These are phyloP conservation scores for Cadophora gregata DNA, from an alignment of 2,329 filamentous ascomycete species.

Conservation along the genomic window DNA sequence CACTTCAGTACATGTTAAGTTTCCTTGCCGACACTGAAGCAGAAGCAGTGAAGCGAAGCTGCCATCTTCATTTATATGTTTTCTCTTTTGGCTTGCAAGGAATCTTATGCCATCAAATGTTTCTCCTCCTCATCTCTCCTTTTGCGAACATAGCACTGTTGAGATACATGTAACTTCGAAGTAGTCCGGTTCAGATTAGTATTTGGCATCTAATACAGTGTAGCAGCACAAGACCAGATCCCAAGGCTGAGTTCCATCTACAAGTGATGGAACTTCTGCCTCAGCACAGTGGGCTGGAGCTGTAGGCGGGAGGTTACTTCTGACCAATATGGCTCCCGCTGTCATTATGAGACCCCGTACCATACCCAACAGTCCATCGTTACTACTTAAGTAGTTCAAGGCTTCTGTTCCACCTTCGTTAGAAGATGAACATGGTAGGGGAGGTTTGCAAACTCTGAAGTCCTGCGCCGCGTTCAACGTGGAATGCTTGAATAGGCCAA, in stretches of 20 bases:
- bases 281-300: not conserved
- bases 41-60: not conserved
- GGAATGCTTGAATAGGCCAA: not conserved
- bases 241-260: not conserved
- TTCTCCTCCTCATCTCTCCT: not conserved
- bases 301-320: too few species aligned
- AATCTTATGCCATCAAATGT: too few species aligned
- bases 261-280: not conserved
- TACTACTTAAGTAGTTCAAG: not conserved
- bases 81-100: not conserved
- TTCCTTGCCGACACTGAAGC: too few species aligned
- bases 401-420: not conserved
- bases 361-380: not conserved
- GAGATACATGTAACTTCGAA: not conserved
- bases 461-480: not conserved
- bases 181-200: not conserved
- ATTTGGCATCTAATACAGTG: not conserved
- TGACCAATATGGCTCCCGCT: too few species aligned
- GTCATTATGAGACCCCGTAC: not conserved
- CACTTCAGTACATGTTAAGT: too few species aligned
- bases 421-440: not conserved
- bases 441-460: not conserved
- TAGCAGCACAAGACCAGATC: not conserved
- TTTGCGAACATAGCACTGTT: not conserved
- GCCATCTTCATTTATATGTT: not conserved